Percentiles rank a stretch among this genome's conserved stretches.
Evolutionary conservation across 768 basidiomycete species (phyloP).

Genomic region (Tulasnella sp.): DNA sequence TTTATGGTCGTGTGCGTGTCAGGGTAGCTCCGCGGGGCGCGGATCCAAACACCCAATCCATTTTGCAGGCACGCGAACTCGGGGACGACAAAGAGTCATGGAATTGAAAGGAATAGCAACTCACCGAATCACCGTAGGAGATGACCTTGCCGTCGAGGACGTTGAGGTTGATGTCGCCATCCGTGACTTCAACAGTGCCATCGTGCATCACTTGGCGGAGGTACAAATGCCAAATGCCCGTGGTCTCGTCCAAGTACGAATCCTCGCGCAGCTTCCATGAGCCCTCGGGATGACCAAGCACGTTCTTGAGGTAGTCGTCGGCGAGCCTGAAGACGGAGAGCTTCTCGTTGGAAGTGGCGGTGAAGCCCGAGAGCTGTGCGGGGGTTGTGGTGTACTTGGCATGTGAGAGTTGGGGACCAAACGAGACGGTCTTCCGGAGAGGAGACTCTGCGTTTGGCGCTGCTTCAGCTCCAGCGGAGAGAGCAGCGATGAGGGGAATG

Average conservation of each 20-base stretch:
- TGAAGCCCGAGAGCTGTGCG: conserved; percentile 48
- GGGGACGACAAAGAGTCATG: conserved; percentile 12
- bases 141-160: conserved; percentile 80
- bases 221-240: conserved; percentile 89
- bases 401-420: conserved; percentile 79
- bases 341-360: conserved; percentile 39
- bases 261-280: conserved; percentile 62
- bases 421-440: conserved; percentile 82
- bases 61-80: no score
- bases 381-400: conserved; percentile 48
- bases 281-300: conserved; percentile 49
- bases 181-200: conserved; percentile 83
- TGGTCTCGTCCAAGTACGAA: conserved; percentile 84
- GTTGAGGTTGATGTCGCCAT: conserved; percentile 95
- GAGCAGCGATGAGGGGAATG: background rate
- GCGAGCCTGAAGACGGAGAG: conserved; percentile 65
- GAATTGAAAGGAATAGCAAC: conserved; percentile 42
- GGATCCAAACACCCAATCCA: no score
- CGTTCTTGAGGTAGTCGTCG: conserved; percentile 58
- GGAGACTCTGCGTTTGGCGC: background rate
- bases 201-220: conserved; percentile 70
- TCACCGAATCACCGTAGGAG: conserved; percentile 85
- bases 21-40: no score
- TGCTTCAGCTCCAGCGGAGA: conserved; percentile 14
- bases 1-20: no score